These are phyloP conservation scores for Bremia lactucae DNA, from an alignment of 352 stramenopile genomes.

Conservation along the genomic window DNA sequence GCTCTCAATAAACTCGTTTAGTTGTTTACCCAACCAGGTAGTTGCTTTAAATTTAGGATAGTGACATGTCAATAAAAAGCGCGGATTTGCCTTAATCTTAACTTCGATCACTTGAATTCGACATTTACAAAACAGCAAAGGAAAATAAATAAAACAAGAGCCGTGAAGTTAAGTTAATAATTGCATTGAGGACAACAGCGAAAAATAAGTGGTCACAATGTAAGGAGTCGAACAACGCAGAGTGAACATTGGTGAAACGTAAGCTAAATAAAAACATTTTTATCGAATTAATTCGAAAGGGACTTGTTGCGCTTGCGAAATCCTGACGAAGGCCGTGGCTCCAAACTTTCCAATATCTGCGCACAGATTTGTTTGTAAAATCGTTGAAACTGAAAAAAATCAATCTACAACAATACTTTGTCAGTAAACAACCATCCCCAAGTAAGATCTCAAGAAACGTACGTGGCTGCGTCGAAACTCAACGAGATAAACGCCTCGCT, in stretches of 20 bases:
- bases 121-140: too few species aligned
- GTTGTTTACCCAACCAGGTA: too few species aligned
- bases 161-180: slow-evolving; percentile 14
- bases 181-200: slow-evolving; percentile 14
- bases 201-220: slow-evolving; percentile 11
- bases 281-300: slow-evolving; percentile 32
- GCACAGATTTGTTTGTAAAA: slow-evolving; percentile 76
- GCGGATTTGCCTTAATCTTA: too few species aligned
- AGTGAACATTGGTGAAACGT: slow-evolving; percentile 7
- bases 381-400: slow-evolving; percentile 84
- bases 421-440: slow-evolving; percentile 3
- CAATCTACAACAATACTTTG: slow-evolving; percentile 29
- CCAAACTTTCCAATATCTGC: slow-evolving; percentile 43
- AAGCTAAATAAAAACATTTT: too few species aligned
- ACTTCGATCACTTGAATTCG: too few species aligned
- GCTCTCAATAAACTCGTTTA: too few species aligned
- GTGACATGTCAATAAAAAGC: too few species aligned
- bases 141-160: too few species aligned
- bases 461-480: slow-evolving; percentile 73
- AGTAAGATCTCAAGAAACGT: slow-evolving; percentile 3
- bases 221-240: slow-evolving; percentile 12
- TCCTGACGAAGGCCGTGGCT: slow-evolving; percentile 14
- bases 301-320: slow-evolving; percentile 64
- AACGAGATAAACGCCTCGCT: slow-evolving; percentile 69
- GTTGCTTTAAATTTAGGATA: too few species aligned